Base-by-base conservation (phyloP, 2,329 filamentous ascomycete species). In the Trichoderma sp. region DNA sequence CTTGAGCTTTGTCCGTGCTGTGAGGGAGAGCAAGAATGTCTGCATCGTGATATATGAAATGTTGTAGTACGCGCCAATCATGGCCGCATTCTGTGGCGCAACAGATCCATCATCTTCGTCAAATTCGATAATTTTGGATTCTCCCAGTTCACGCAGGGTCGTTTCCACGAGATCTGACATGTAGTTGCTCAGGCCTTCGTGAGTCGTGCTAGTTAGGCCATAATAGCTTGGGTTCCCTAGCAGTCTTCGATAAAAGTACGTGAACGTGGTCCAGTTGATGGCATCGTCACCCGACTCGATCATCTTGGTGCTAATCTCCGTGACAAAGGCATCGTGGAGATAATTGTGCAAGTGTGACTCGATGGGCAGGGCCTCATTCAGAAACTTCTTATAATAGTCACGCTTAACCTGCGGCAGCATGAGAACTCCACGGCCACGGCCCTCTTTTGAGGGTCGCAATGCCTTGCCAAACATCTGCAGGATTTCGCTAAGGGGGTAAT, bases 21-120 rank as follows among this genome's bases (percentile, higher is more conserved):
- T 94, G 56, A 99, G 86, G 15, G 95, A 99, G 67, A 99, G 84
- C 61, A 99, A 84, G 84, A 99, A 94, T 0, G 95, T 99, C 81
- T 99, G 94, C 94, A 99, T 99, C 3, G 95, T 99, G 78, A 97
- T 92, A 81, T 97, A 98, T 6, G 94, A 97, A 76, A 99, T 97
- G 80, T 97, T 98, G 86, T 99, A 99, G 84, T 99, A 98, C 1
- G 95, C 93, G 10, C 92, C 93, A 76, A 99, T 98, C 92, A 97
- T 97, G 72, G 95, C 95, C 2, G 94, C 92, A 78, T 99, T 98
- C 74, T 97, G 87, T 15, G 95, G 94, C 19, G 91, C 87, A 53
- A 98, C 90, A 1, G 89, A 90, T 74, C 97, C 94, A 76, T 98
- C 94, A 59, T 96, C 93, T 76, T 97, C 94, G 71, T 98, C 94